Percentiles rank a stretch among this genome's conserved stretches.
These are phyloP conservation scores for Fusarium oxysporum DNA, from an alignment of 2,329 filamentous ascomycete species.

Conservation along the genomic window DNA sequence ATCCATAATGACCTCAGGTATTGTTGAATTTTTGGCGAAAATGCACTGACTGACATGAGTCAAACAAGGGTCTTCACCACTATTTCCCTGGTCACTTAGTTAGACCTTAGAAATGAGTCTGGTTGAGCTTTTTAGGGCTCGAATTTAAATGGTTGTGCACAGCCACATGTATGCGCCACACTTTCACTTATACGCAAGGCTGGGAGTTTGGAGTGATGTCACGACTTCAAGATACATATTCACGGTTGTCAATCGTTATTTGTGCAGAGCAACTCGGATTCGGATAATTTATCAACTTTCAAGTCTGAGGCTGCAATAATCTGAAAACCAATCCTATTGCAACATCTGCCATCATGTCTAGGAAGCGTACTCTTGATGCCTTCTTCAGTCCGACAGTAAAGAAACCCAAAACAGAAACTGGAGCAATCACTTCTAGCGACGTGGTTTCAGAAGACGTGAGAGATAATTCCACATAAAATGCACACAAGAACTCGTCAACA, in stretches of 20 bases:
- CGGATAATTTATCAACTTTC: no score
- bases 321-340: not conserved
- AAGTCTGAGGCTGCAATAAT: no score
- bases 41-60: slow-evolving; percentile 35
- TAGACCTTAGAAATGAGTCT: slow-evolving; percentile 41
- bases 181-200: slow-evolving; percentile 21
- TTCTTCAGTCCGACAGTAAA: slow-evolving; percentile 66
- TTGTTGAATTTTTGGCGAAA: slow-evolving; percentile 37
- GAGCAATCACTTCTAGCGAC: not conserved
- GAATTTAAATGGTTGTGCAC: slow-evolving; percentile 17
- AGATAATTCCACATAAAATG: not conserved
- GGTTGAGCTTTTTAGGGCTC: slow-evolving; percentile 45
- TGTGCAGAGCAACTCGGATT: not conserved
- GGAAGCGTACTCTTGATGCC: slow-evolving; percentile 70
- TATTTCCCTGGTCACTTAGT: not conserved
- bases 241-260: not conserved
- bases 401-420: slow-evolving; percentile 31
- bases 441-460: slow-evolving; percentile 13
- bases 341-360: slow-evolving; percentile 35
- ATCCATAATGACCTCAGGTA: slow-evolving; percentile 48
- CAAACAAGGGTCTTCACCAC: slow-evolving; percentile 36
- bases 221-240: slow-evolving; percentile 30
- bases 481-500: rapidly evolving
- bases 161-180: slow-evolving; percentile 43
- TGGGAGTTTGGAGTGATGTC: slow-evolving; percentile 37